Evolutionary conservation across 345 rosid species (phyloP).

Genomic region (Iberis pinnata): DNA sequence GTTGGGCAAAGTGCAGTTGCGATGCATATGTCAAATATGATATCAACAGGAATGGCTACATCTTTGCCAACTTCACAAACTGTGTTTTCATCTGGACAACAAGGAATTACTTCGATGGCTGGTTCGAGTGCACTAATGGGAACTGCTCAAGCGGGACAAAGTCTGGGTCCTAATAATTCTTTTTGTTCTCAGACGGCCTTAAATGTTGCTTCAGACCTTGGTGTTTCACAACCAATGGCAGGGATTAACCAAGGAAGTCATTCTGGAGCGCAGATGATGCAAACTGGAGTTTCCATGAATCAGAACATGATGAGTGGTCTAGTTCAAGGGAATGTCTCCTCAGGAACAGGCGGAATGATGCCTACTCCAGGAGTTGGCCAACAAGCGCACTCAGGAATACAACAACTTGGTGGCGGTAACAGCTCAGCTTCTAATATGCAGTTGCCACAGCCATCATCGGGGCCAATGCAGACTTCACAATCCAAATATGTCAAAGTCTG

Average conservation of each 20-base stretch:
- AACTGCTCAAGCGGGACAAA: slow-evolving; percentile 55
- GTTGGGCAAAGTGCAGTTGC: slow-evolving; percentile 78
- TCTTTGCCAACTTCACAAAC: slow-evolving; percentile 74
- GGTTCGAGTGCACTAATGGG: slow-evolving; percentile 65
- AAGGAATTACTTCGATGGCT: slow-evolving; percentile 49
- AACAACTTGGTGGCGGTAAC: slow-evolving; percentile 51
- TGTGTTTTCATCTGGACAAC: slow-evolving; percentile 76
- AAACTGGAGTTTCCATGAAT: slow-evolving; percentile 65
- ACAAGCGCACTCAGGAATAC: slow-evolving; percentile 63
- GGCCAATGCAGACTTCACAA: slow-evolving; percentile 28
- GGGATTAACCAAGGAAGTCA: slow-evolving; percentile 82
- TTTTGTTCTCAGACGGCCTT: slow-evolving; percentile 45
- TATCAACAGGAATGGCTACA: slow-evolving; percentile 74
- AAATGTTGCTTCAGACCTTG: slow-evolving; percentile 58
- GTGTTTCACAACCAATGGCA: slow-evolving; percentile 68
- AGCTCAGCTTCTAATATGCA: slow-evolving; percentile 61
- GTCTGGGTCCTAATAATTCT: slow-evolving; percentile 40
- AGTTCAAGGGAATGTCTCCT: slow-evolving; percentile 58
- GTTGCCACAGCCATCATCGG: slow-evolving; percentile 54
- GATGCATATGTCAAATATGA: slow-evolving; percentile 95
- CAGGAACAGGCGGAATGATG: slow-evolving; percentile 74
- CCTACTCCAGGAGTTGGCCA: slow-evolving; percentile 88
- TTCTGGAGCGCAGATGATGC: slow-evolving; percentile 73
- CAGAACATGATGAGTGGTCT: slow-evolving; percentile 68
- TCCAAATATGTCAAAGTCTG: slow-evolving; percentile 89